Conservation (phyloP, 345 rosid genomes). For the Mercurialis annua region DNA sequence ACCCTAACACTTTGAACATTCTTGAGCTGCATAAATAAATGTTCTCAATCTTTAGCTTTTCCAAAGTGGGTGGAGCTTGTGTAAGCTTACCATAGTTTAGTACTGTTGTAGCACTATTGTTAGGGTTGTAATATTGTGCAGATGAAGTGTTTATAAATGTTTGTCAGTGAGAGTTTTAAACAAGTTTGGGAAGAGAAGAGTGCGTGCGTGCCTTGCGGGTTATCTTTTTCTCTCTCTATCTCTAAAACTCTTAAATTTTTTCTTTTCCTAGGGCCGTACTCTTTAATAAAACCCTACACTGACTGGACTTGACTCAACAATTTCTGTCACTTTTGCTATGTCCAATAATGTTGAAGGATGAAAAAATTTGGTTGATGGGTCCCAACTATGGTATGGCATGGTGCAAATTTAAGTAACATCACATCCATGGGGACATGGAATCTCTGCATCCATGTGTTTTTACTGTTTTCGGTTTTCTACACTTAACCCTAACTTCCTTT, state of each 20-base stretch:
- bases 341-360: neutral
- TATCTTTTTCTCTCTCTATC: conserved; percentile 14
- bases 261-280: conserved; percentile 11
- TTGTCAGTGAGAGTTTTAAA: neutral
- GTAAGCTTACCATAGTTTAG: neutral
- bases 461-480: neutral
- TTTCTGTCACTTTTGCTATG: neutral
- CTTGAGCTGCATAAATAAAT: too few species aligned
- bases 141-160: too few species aligned
- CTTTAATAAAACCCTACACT: conserved; percentile 4
- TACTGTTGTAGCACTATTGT: too few species aligned
- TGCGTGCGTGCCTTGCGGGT: conserved; percentile 49
- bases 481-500: too few species aligned
- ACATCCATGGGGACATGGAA: conserved; percentile 24
- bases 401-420: conserved; percentile 6
- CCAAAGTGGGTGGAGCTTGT: neutral
- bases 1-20: too few species aligned
- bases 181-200: neutral
- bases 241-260: neutral
- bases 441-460: conserved; percentile 2
- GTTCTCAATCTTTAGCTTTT: neutral
- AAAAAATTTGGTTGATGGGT: neutral
- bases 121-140: too few species aligned
- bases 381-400: conserved; percentile 5
- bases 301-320: conserved; percentile 32